Evolutionary conservation across 2,329 filamentous ascomycete genomes (phyloP).

Genomic region (Pseudovirgaria hyperparasitica): DNA sequence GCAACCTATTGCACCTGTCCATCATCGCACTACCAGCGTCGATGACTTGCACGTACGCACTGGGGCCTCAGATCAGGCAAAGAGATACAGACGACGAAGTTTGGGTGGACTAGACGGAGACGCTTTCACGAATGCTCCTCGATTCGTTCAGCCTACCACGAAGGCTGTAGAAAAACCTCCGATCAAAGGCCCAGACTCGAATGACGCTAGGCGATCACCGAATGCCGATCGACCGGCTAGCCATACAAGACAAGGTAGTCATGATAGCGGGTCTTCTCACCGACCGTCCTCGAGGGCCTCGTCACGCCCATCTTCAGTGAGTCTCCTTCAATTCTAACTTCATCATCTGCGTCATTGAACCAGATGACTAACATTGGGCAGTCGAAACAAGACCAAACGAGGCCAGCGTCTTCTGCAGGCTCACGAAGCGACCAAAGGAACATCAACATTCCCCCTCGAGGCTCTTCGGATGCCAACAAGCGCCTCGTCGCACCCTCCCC

Average conservation of each 20-base stretch:
- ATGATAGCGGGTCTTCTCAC: conserved; percentile 22
- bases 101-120: conserved; percentile 51
- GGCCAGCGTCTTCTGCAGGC: not conserved
- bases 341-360: not conserved
- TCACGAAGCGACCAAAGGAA: conserved; percentile 5
- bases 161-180: not conserved
- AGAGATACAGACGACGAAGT: conserved; percentile 70
- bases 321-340: conserved; percentile 5
- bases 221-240: conserved; percentile 18
- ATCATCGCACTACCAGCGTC: conserved; percentile 45
- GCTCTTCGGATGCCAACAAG: conserved; percentile 27
- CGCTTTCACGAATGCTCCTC: conserved; percentile 10
- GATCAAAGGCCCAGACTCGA: no score
- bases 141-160: not conserved
- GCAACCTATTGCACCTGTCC: conserved; percentile 28
- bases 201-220: conserved; percentile 14
- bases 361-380: conserved; percentile 4
- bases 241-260: conserved; percentile 25
- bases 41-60: conserved; percentile 59
- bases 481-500: conserved; percentile 33
- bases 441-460: conserved; percentile 17
- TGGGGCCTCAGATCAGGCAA: conserved; percentile 51
- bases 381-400: conserved; percentile 12
- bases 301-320: conserved; percentile 21
- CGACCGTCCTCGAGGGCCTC: conserved; percentile 16